These are phyloP conservation scores for Penicillium oxalicum DNA, from an alignment of 2,329 filamentous ascomycete genomes.

Conservation along the genomic window DNA sequence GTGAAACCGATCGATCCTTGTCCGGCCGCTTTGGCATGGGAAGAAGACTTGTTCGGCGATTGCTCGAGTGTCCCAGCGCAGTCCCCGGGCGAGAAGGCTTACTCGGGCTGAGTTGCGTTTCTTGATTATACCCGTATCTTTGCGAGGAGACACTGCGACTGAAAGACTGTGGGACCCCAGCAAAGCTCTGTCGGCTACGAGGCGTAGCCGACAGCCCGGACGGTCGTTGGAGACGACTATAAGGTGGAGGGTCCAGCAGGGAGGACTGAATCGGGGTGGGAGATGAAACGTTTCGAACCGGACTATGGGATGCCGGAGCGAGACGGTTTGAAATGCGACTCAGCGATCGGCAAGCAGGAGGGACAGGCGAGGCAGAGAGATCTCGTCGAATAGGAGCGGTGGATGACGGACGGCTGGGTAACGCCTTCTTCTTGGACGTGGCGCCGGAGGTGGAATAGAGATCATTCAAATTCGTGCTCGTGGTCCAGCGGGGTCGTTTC, in stretches of 20 bases:
- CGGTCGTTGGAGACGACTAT: conserved; percentile 35
- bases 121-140: conserved; percentile 14
- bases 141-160: conserved; percentile 24
- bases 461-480: conserved; percentile 57
- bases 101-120: conserved; percentile 22
- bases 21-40: conserved; percentile 33
- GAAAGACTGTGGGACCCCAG: conserved; percentile 24
- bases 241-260: conserved; percentile 37
- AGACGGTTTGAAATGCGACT: conserved; percentile 32
- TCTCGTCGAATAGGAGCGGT: conserved; percentile 41
- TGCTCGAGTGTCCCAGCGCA: conserved; percentile 34
- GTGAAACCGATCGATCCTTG: conserved; percentile 24
- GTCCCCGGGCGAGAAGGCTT: conserved; percentile 34
- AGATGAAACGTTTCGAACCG: conserved; percentile 22
- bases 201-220: conserved; percentile 25
- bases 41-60: conserved; percentile 36
- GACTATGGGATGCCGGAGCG: conserved; percentile 27
- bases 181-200: conserved; percentile 37
- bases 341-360: conserved; percentile 22
- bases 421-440: conserved; percentile 40
- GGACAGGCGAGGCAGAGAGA: conserved; percentile 36
- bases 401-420: conserved; percentile 35
- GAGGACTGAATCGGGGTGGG: conserved; percentile 25
- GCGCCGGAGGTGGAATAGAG: conserved; percentile 63
- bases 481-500: conserved; percentile 67